Evolutionary conservation across 78 protist genomes (phyloP).

Genomic region (Dictyostelium brefeldianum): DNA sequence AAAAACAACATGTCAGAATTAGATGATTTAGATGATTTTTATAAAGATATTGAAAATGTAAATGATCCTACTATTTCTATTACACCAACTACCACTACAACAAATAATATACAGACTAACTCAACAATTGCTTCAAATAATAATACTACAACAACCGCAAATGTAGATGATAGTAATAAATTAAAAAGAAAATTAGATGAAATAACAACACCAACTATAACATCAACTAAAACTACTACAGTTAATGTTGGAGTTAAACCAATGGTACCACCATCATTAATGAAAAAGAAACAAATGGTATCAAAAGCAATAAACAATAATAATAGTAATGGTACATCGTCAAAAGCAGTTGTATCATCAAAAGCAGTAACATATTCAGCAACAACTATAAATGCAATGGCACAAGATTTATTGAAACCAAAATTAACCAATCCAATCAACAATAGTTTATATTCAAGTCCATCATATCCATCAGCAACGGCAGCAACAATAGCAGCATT

Average conservation of each 20-base stretch:
- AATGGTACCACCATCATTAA: conserved; percentile 33
- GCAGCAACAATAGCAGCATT: conserved; percentile 6
- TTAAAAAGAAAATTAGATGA: conserved; percentile 42
- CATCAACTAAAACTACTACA: neutral
- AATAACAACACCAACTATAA: neutral
- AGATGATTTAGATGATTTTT: conserved; percentile 25
- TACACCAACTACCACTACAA: neutral
- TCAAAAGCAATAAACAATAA: neutral
- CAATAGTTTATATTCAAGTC: neutral
- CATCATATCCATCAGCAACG: neutral
- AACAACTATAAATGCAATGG: conserved; percentile 24
- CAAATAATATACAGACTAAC: neutral
- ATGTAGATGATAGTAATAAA: neutral
- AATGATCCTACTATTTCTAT: neutral
- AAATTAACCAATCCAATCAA: no score
- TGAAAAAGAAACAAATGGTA: conserved; percentile 6
- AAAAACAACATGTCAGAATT: neutral
- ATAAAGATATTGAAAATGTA: conserved; percentile 1
- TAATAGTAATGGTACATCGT: neutral
- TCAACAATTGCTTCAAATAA: neutral
- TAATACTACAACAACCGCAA: neutral
- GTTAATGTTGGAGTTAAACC: neutral
- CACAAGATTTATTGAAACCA: conserved; percentile 22
- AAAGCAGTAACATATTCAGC: conserved; percentile 74
- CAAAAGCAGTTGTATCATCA: conserved; percentile 28